Percentiles rank a stretch among this genome's conserved stretches.
Conservation (phyloP, 768 basidiomycete species). For the Fomitopsis pulvina region DNA sequence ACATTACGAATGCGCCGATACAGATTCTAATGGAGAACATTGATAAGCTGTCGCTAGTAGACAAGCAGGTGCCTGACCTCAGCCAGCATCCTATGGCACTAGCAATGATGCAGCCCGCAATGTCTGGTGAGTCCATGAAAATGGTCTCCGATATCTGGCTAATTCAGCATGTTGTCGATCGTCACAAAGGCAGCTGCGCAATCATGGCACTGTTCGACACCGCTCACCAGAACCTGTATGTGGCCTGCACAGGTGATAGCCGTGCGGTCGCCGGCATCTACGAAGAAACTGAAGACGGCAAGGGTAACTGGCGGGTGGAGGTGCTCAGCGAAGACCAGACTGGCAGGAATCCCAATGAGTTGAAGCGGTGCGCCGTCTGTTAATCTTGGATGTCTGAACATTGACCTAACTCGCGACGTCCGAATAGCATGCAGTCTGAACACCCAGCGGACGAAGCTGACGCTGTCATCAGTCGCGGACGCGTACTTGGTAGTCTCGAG, state of each 20-base stretch:
- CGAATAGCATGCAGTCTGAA: slow-evolving; percentile 66
- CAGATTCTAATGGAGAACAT: slow-evolving; percentile 57
- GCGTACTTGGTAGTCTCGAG: slow-evolving; percentile 83
- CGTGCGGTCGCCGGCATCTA: slow-evolving; percentile 94
- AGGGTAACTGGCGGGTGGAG: slow-evolving; percentile 84
- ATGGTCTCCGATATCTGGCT: no score
- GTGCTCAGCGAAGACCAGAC: slow-evolving; percentile 97
- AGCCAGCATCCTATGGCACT: slow-evolving; percentile 66
- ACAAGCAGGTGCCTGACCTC: slow-evolving; percentile 52
- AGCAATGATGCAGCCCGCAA: slow-evolving; percentile 73
- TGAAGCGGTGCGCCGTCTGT: slow-evolving; percentile 55
- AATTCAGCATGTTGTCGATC: neutral
- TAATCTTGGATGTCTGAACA: neutral
- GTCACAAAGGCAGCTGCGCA: slow-evolving; percentile 76
- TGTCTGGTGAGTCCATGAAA: slow-evolving; percentile 47
- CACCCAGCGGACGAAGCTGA: slow-evolving; percentile 73
- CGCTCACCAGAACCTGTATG: slow-evolving; percentile 72
- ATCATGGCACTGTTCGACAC: slow-evolving; percentile 86
- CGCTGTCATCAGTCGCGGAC: slow-evolving; percentile 70
- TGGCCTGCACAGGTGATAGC: slow-evolving; percentile 91
- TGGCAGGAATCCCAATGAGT: slow-evolving; percentile 82
- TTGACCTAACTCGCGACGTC: neutral
- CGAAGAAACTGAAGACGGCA: slow-evolving; percentile 58
- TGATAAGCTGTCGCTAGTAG: slow-evolving; percentile 41
- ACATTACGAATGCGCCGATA: slow-evolving; percentile 75